Evolutionary conservation across 148 eudicot species (phyloP), one percentile per base, ranked within the genome.

Genomic region (Cornus controversa): DNA sequence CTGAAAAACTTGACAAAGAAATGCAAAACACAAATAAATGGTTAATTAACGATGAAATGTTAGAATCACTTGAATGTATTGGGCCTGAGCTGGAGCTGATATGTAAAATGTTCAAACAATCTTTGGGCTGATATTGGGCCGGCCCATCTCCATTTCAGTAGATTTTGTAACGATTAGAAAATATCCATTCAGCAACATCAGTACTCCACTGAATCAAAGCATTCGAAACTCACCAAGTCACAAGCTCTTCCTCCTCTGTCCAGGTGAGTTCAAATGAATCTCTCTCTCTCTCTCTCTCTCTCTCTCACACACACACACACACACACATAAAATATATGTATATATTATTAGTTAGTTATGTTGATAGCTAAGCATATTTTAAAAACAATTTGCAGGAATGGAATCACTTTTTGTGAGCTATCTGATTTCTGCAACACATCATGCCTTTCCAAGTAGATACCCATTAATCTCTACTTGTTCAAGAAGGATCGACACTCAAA

Each of bases 331-430:
- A 31, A 47, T 78, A 31, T 62, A 67, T 15, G 4, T 60, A 25
- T 22, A 60, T 60, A 58, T 58, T 14, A 11, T 45, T 25, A 20
- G 31, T 72, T 18, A 42, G 11, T 29, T 27, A n/a, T 14, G 18
- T 24, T 16, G 58, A 14, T 7, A 24, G n/a, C 22, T 58, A 27
- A 50, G 27, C 64, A 0, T 72, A 20, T 54, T 27, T 20, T 53
- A 2, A 5, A 31, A 31, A 72, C 45, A 29, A 67, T 76, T 45
- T 60, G 64, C 54, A 73, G 71, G 15, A 72, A 87, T 87, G 85
- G 85, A 83, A 78, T 73, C 81, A 25, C 58, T 85, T 63, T 76
- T 71, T 26, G 22, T 76, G 42, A 74, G 76, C 54, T 60, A 76
- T 73, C 29, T 81, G 64, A 36, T 80, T 66, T 78, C 83, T 42